Base-by-base conservation (phyloP, 345 rosid species). In the Linum trigynum region DNA sequence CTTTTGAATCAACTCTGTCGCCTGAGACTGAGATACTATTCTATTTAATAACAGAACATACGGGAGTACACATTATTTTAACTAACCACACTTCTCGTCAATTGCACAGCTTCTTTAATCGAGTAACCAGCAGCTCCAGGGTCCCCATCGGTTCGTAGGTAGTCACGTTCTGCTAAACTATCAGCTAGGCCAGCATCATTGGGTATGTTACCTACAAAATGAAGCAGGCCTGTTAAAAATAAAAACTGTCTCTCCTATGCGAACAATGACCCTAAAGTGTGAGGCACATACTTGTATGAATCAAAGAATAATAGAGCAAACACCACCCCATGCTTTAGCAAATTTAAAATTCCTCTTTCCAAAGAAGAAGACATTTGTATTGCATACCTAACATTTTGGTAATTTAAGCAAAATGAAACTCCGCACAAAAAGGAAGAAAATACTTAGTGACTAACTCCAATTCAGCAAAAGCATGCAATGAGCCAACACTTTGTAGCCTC, bases 41-140 rank as follows among this genome's bases (percentile, higher is more conserved):
- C 42, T 62, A 50, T n/a, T 36, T 40, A 12, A 59, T 65, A 12
- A 58, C 55, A 58, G 66, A 71, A 12, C 14, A 39, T 62, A 5
- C 7, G 45, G 38, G 4, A 23, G 50, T 14, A 57, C 37, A 15
- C 48, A 41, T 6, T 32, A 58, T 39, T 56, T 58, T 67, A 76
- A 78, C 91, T 75, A 14, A 92, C 96, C 80, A 74, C 89, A 80
- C 97, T 92, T 73, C 98, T 81, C 48, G 88, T 72, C 17, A 90
- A 92, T 7, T 86, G 72, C 59, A 87, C 79, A 4, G 94, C 94
- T 86, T 92, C 97, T 78, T 77, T 86, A 76, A 87, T 85, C 5
- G 98, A 84, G 78, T 89, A 90, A 45, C 98, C 97, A 16, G 77
- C 81, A 45, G 91, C 95, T 38, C 85, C 96, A 62, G 98, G 98